Conservation (phyloP, 2,329 filamentous ascomycete species). For the Colletotrichum sp. region DNA sequence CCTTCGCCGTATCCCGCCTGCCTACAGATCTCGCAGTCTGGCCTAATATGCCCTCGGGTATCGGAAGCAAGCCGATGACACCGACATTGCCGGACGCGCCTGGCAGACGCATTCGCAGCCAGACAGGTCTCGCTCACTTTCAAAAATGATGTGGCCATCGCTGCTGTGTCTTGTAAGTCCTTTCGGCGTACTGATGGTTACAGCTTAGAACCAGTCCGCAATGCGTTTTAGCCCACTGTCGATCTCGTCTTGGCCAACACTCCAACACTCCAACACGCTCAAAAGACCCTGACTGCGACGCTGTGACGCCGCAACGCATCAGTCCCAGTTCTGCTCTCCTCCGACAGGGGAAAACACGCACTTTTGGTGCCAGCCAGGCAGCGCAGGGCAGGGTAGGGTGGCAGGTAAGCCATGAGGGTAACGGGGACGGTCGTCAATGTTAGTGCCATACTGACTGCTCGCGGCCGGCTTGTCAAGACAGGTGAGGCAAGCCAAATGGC, state of each 20-base stretch:
- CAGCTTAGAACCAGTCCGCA: not conserved
- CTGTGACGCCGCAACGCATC: not conserved
- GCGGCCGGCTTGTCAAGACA: not conserved
- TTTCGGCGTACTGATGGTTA: not conserved
- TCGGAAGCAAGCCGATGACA: not conserved
- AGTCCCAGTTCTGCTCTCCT: not conserved
- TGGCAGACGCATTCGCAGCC: not conserved
- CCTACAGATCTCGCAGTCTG: not conserved
- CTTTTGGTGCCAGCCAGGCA: not conserved
- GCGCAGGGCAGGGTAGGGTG: not conserved
- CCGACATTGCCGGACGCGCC: not conserved
- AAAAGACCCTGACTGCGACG: not conserved
- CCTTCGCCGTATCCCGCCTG: not conserved
- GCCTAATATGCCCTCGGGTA: not conserved
- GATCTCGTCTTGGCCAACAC: slow-evolving; percentile 3
- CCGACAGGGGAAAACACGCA: not conserved
- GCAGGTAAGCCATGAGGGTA: not conserved
- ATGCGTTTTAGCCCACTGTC: not conserved
- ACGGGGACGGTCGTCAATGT: not conserved
- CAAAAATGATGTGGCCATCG: not conserved
- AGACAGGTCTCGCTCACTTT: slow-evolving; percentile 4
- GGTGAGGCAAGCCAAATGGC: not conserved
- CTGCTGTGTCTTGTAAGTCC: not conserved
- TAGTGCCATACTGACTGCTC: not conserved
- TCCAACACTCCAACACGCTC: not conserved